Evolutionary conservation across 805 yeast species (phyloP).

Genomic region (Cyberlindnera americana): DNA sequence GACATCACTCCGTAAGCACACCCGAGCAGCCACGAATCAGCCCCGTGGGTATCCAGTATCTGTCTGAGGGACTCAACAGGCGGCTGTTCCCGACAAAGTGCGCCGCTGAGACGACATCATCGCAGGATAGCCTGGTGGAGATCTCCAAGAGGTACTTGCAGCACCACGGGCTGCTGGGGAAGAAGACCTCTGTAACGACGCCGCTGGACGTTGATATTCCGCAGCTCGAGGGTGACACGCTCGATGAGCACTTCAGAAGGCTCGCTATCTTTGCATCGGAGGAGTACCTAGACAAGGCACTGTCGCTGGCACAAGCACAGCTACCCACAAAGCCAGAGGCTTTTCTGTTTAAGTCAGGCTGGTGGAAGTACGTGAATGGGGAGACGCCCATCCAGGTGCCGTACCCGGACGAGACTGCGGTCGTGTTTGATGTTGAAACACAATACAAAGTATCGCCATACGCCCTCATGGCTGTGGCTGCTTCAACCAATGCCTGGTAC

Average conservation of each 20-base stretch:
- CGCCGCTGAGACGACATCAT: not conserved
- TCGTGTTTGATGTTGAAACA: conserved; percentile 90
- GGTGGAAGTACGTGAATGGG: conserved; percentile 66
- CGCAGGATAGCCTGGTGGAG: conserved; percentile 32
- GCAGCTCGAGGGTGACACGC: conserved; percentile 58
- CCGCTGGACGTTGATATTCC: conserved; percentile 70
- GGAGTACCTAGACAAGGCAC: conserved; percentile 55
- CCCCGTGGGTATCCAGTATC: conserved; percentile 77
- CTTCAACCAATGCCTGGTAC: conserved; percentile 79
- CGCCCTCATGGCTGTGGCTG: conserved; percentile 80
- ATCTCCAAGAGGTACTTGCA: conserved; percentile 59
- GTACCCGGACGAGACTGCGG: conserved; percentile 64
- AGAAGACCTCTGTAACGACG: conserved; percentile 55
- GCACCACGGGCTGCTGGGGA: conserved; percentile 68
- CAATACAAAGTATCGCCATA: conserved; percentile 70
- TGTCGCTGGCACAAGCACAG: conserved; percentile 37
- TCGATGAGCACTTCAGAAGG: conserved; percentile 83
- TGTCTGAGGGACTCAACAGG: conserved; percentile 52
- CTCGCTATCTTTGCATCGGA: conserved; percentile 58
- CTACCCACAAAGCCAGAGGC: conserved; percentile 40
- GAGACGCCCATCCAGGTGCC: conserved; percentile 52
- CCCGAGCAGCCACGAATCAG: conserved; percentile 60
- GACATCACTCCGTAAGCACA: no score
- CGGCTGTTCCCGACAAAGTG: conserved; percentile 48
- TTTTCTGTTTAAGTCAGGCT: conserved; percentile 69